Base-by-base conservation (phyloP, 1,139 yeast genomes). In the Kluyveromyces marxianus region DNA sequence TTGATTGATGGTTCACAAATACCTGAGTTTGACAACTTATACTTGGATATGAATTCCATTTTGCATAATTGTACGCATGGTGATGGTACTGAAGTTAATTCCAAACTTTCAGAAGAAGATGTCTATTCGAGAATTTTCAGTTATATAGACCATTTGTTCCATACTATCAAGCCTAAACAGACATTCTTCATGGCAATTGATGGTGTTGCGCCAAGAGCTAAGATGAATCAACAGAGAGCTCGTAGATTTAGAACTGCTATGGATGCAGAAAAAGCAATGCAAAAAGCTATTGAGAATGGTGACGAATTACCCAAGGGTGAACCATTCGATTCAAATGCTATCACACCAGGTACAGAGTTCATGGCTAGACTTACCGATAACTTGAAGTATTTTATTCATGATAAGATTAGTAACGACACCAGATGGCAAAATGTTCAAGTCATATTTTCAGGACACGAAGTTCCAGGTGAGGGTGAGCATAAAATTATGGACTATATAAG, bases 401-500 rank as follows among this genome's bases (percentile, higher is more conserved):
- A 86, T 58, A 92, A 92, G 62, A 72, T 92, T 39, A 74, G 89
- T 3, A 79, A 78, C 35, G 99, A 92, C 63, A 84, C 96, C 2
- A 89, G 89, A 40, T 92, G 98, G 98, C 84, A 83, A 40, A 74
- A 81, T 45, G 70, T 92, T 39, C 90, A 87, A 57, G 83, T 92
- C 29, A 79, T 92, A 35, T 79, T 92, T 42, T 85, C 96, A 61
- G 99, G 95, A 56, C 96, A 95, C 43, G 92, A 95, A 31, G 97
- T 90, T 8, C 98, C 99, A 1, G 99, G 99, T 49, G 99, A 92
- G 71, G 99, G 99, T 61, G 99, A 92, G 68, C 99, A 92, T 71
- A 92, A 92, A 65, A 83, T 92, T 57, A 94, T 92, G 98, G 86
- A 85, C 55, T 89, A 84, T 60, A 86, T 94, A 55, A 79, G 98